Conservation (phyloP, 495 filamentous ascomycete genomes). For the Neurospora hispaniola region DNA sequence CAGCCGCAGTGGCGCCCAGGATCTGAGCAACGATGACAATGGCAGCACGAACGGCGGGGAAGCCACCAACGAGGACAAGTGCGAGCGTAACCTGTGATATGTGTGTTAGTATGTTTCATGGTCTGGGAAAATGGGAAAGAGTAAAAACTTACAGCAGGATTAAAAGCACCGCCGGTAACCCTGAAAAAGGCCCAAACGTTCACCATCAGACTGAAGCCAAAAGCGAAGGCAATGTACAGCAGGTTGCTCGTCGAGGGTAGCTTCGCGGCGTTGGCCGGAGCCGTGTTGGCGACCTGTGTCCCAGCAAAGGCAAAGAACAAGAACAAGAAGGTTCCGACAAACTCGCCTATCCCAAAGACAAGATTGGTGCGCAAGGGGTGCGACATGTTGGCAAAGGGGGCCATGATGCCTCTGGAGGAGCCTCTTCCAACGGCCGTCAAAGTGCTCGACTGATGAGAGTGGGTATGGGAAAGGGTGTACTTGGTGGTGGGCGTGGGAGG, state of each 20-base stretch:
- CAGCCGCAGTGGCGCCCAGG: constrained; percentile 46
- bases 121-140: constrained; percentile 16
- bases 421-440: neutral
- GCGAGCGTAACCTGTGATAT: constrained; percentile 38
- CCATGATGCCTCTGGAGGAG: neutral
- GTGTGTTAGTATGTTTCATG: constrained; percentile 23
- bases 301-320: constrained; percentile 73
- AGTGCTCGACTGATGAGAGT: neutral
- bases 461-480: neutral
- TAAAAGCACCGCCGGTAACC: constrained; percentile 70
- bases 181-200: constrained; percentile 85
- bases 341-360: constrained; percentile 57
- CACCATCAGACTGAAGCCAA: constrained; percentile 65
- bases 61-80: constrained; percentile 46
- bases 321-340: constrained; percentile 74
- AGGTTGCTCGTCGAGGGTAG: constrained; percentile 34
- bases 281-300: constrained; percentile 59
- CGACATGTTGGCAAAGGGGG: neutral
- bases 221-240: constrained; percentile 60
- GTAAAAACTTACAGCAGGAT: constrained; percentile 47
- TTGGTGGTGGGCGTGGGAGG: neutral
- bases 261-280: constrained; percentile 1
- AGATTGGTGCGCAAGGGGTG: constrained; percentile 32
- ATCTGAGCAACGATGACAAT: constrained; percentile 48
- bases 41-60: constrained; percentile 36